Conservation (phyloP, 345 rosid genomes). For the Durio zibethinus region DNA sequence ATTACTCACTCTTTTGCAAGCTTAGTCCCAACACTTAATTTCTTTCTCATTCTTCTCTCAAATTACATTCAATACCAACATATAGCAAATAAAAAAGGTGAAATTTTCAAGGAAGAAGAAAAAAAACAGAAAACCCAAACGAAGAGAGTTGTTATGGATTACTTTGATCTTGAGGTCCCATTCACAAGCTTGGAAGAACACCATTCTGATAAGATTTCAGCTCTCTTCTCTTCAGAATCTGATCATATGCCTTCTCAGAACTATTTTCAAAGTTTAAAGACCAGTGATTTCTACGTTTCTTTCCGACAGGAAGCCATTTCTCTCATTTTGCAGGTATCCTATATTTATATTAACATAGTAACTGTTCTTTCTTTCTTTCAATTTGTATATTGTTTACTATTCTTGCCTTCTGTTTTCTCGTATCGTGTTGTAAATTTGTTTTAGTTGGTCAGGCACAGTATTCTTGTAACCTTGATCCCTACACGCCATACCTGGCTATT, state of each 20-base stretch:
- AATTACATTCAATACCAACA: not conserved
- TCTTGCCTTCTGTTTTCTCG: not conserved
- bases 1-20: slow-evolving; percentile 18
- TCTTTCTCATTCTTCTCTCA: slow-evolving; percentile 9
- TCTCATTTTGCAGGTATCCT: slow-evolving; percentile 34
- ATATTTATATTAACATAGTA: not conserved
- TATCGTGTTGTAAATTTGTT: slow-evolving; percentile 9
- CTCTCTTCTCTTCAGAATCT: slow-evolving; percentile 41
- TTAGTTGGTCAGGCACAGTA: slow-evolving; percentile 19
- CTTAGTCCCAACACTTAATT: slow-evolving; percentile 1
- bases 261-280: slow-evolving; percentile 20
- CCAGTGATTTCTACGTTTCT: slow-evolving; percentile 18
- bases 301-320: slow-evolving; percentile 46
- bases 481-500: slow-evolving; percentile 41
- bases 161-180: slow-evolving; percentile 48
- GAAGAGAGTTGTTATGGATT: slow-evolving; percentile 10
- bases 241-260: slow-evolving; percentile 40
- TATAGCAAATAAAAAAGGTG: not conserved
- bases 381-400: not conserved
- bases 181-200: slow-evolving; percentile 29
- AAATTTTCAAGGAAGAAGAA: not conserved
- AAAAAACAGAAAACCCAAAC: not conserved
- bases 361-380: not conserved
- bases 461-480: slow-evolving; percentile 33
- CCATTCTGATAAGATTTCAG: slow-evolving; percentile 13